phyloP scores from a whole-genome alignment of 2,329 filamentous ascomycete species.

The Paecilomyces dactylethromorphus region DNA sequence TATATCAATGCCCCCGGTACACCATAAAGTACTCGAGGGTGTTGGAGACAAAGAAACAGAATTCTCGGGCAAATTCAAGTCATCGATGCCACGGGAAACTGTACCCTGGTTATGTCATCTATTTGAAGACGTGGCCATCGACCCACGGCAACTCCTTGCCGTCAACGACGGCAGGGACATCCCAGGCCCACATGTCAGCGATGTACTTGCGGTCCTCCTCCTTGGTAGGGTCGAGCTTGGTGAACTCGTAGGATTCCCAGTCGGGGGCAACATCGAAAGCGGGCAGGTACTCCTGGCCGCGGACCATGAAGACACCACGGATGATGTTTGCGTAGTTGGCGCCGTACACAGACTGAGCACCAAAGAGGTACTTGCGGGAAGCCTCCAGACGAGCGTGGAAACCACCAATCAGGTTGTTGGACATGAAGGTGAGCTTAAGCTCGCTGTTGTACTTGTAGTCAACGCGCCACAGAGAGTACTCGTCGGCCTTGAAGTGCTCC shows the following conservation, averaged over 20 bases:
- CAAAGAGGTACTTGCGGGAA: conserved; percentile 97
- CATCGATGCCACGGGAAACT: conserved; percentile 13
- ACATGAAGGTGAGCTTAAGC: conserved; percentile 97
- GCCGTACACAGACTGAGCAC: conserved; percentile 82
- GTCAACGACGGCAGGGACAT: conserved; percentile 69
- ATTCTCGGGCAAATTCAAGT: conserved; percentile 2
- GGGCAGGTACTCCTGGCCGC: conserved; percentile 76
- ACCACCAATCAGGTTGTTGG: conserved; percentile 93
- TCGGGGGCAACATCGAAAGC: conserved; percentile 97
- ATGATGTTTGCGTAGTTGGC: conserved; percentile 83
- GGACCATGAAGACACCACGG: conserved; percentile 88
- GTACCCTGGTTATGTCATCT: conserved; percentile 41
- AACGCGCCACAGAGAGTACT: conserved; percentile 91
- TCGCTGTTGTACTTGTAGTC: conserved; percentile 99
- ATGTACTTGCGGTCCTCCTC: conserved; percentile 79
- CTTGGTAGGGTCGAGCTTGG: conserved; percentile 87
- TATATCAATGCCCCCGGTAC: background rate
- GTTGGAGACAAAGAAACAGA: background rate
- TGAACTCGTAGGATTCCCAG: conserved; percentile 93
- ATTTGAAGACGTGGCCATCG: conserved; percentile 99
- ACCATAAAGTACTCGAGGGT: background rate
- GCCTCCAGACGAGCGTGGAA: conserved; percentile 97
- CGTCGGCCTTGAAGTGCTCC: conserved; percentile 87
- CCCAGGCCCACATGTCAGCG: conserved; percentile 85
- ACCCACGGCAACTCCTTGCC: conserved; percentile 87